Conservation (phyloP, 192 early-diverging fungal species). For the Backusella mclennaniae region DNA sequence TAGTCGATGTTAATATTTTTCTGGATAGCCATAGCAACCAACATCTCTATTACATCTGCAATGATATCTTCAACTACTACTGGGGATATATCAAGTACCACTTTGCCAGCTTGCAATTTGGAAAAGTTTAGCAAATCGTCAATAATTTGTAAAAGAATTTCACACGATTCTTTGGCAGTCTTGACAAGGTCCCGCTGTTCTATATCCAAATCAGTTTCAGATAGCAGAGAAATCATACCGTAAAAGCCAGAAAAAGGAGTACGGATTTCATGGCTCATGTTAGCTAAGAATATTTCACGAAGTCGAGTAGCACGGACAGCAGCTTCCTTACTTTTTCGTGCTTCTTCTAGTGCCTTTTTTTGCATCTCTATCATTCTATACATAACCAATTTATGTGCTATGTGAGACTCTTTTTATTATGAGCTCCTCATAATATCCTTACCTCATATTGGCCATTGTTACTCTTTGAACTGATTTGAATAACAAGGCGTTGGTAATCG, state of each 20-base stretch:
- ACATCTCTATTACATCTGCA: slow-evolving; percentile 51
- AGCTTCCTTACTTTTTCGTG: slow-evolving; percentile 34
- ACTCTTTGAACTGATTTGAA: slow-evolving; percentile 44
- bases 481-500: slow-evolving; percentile 48
- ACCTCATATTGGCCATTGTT: slow-evolving; percentile 33
- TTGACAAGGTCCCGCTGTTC: slow-evolving; percentile 52
- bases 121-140: slow-evolving; percentile 51
- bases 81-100: slow-evolving; percentile 41
- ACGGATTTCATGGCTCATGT: slow-evolving; percentile 40
- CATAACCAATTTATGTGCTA: background rate
- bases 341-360: slow-evolving; percentile 33
- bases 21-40: slow-evolving; percentile 60
- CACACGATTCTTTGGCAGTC: slow-evolving; percentile 49
- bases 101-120: slow-evolving; percentile 49
- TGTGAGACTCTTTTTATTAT: background rate
- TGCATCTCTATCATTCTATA: slow-evolving; percentile 38
- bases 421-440: background rate
- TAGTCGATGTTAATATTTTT: slow-evolving; percentile 60
- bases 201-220: slow-evolving; percentile 40
- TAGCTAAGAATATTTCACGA: slow-evolving; percentile 33
- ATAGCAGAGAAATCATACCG: slow-evolving; percentile 47
- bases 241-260: slow-evolving; percentile 51
- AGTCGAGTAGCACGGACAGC: slow-evolving; percentile 33
- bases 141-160: slow-evolving; percentile 50
- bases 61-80: slow-evolving; percentile 43